Percentiles rank a stretch among this genome's conserved stretches.
Evolutionary conservation across 306 rosid species (phyloP).

Genomic region (Hylodesmum podocarpum): DNA sequence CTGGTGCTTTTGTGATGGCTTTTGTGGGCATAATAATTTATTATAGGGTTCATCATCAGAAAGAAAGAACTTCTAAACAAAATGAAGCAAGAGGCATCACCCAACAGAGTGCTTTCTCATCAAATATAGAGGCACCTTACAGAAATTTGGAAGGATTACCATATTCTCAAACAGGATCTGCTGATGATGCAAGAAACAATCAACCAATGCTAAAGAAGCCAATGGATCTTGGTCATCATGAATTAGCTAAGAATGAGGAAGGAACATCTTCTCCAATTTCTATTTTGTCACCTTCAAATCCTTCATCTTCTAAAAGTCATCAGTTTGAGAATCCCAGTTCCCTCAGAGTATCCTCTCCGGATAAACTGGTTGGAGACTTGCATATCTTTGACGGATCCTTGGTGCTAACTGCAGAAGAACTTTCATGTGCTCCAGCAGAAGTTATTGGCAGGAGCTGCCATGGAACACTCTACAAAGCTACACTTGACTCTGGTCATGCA

Average conservation of each 20-base stretch:
- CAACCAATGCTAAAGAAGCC: conserved; percentile 38
- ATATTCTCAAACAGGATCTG: conserved; percentile 32
- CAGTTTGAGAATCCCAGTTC: conserved; percentile 46
- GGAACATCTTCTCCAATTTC: conserved; percentile 54
- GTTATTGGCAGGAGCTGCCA: conserved; percentile 76
- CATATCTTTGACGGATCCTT: conserved; percentile 65
- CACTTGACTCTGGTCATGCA: conserved; percentile 62
- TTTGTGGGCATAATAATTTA: conserved; percentile 40
- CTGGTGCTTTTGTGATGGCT: conserved; percentile 49
- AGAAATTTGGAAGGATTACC: conserved; percentile 43
- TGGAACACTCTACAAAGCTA: conserved; percentile 74
- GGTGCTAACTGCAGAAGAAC: conserved; percentile 69
- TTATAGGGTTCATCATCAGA: conserved; percentile 40
- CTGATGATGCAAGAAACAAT: conserved; percentile 25
- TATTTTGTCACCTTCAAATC: conserved; percentile 55
- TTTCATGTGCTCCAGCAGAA: conserved; percentile 76
- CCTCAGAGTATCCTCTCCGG: conserved; percentile 52
- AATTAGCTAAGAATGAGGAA: conserved; percentile 42
- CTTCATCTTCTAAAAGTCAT: conserved; percentile 57
- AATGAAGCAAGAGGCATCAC: conserved; percentile 34
- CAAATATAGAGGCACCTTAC: conserved; percentile 33
- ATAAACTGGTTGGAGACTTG: conserved; percentile 64
- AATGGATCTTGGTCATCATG: conserved; percentile 32
- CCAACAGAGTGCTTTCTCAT: conserved; percentile 42
- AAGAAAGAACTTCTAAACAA: conserved; percentile 36